Evolutionary conservation across 768 basidiomycete genomes (phyloP), one percentile per base, ranked within the genome.

Genomic region (Collybia mongolica): DNA sequence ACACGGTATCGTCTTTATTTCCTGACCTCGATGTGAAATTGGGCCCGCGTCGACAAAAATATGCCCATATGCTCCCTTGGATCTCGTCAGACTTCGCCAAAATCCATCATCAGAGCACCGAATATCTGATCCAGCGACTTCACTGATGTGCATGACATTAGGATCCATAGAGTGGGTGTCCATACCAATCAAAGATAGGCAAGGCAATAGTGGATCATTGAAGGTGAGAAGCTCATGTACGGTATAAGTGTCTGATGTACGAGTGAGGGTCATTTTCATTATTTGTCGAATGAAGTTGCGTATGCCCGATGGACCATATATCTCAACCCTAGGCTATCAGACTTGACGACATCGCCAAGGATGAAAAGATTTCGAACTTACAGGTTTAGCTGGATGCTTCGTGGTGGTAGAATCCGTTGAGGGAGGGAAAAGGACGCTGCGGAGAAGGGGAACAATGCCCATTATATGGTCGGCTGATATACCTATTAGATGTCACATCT

Each of bases 241-340:
- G 35, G 75, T 78, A 60, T 86, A 94, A 12, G 72, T 77, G 40
- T 85, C 81, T 1, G 76, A 71, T 2, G 82, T 81, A 24, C 67
- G 70, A 6, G 82, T 82, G 36, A 80, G 69, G 0, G 93, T 91
- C 70, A 90, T 78, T 46, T 75, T 75, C 59, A 93, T 74, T 48
- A 79, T 81, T 36, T 78, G 77, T 39, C 92, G 86, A 20, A 94
- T 70, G 65, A 93, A 88, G 17, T 71, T 66, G 23, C 93, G 86
- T 17, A 93, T 66, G 22, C 92, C 91, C 11, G 82, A 79, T 0
- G 90, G 92, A 0, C 92, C 91, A 61, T 85, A 93, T 20, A 94
- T 75, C 41, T 92, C 81, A 28, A 93, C 71, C 32, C 67, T 73
- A 0, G 82, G 80, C 73, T 81, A 53, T 2, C 8, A 40, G 51